A percentile compares a stretch with the other conserved stretches of the same genome.
These are phyloP conservation scores for Cicer cuneatum DNA, from an alignment of 306 rosid species.

Conservation along the genomic window DNA sequence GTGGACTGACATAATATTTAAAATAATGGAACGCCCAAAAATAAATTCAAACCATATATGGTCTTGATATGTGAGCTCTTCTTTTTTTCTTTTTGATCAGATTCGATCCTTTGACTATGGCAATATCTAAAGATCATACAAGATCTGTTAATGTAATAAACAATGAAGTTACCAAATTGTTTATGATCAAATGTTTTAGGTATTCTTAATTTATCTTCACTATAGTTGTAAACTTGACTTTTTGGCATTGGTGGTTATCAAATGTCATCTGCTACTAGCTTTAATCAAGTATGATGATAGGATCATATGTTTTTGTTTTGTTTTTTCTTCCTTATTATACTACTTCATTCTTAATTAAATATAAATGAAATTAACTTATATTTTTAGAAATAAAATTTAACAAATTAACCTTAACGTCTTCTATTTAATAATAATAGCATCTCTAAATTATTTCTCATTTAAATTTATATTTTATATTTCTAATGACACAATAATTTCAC, in stretches of 20 bases:
- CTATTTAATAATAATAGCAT: no score
- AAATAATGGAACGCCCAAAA: not conserved
- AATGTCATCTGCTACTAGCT: slow-evolving; percentile 9
- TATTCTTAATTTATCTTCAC: not conserved
- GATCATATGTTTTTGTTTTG: not conserved
- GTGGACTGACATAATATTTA: slow-evolving; percentile 16
- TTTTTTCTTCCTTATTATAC: not conserved
- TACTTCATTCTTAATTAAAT: no score
- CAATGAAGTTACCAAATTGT: not conserved
- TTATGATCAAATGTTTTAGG: slow-evolving; percentile 10
- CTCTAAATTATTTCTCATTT: no score
- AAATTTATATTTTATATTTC: no score
- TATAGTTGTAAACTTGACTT: slow-evolving; percentile 34
- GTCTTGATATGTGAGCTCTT: slow-evolving; percentile 45
- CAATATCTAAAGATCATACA: slow-evolving; percentile 23
- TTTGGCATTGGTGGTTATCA: slow-evolving; percentile 29
- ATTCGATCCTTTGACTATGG: slow-evolving; percentile 38
- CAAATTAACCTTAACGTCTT: no score
- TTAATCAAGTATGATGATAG: slow-evolving; percentile 1
- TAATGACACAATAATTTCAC: no score
- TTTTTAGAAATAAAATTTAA: no score
- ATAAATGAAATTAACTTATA: no score
- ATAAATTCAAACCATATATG: slow-evolving; percentile 30
- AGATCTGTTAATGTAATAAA: slow-evolving; percentile 17
- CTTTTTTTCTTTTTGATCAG: slow-evolving; percentile 17